Conservation (phyloP, 768 basidiomycete genomes). For the Grammothele lineata region DNA sequence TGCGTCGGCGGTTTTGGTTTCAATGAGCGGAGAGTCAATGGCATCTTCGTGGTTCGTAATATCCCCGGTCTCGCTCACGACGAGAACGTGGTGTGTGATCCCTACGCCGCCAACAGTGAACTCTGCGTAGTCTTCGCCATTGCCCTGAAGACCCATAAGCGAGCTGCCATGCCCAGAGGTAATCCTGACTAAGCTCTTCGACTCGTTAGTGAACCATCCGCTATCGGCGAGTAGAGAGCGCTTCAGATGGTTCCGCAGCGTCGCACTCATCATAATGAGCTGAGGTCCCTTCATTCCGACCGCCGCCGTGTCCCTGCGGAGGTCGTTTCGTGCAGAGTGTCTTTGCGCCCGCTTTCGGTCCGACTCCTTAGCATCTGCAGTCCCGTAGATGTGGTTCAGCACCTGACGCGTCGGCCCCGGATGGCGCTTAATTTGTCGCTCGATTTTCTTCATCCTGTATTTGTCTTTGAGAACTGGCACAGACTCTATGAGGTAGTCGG, state of each 20-base stretch:
- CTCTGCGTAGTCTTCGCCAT: constrained; percentile 5
- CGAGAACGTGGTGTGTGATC: constrained; percentile 52
- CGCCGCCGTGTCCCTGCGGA: too few species aligned
- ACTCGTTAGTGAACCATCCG: constrained; percentile 46
- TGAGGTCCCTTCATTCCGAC: constrained; percentile 46
- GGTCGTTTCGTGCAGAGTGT: too few species aligned
- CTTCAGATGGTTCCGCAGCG: constrained; percentile 52
- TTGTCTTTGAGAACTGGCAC: constrained; percentile 38
- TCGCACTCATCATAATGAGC: constrained; percentile 67
- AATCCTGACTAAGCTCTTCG: constrained; percentile 21
- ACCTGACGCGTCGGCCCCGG: constrained; percentile 55
- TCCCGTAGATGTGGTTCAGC: constrained; percentile 50
- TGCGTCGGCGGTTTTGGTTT: too few species aligned
- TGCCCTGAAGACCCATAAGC: neutral
- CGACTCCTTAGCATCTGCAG: neutral
- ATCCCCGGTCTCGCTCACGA: constrained; percentile 49
- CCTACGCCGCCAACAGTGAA: constrained; percentile 9
- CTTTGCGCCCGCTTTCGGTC: too few species aligned
- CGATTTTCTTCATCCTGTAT: constrained; percentile 34
- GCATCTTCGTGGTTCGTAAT: too few species aligned
- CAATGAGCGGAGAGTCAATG: too few species aligned
- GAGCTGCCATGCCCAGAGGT: too few species aligned
- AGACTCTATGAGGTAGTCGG: constrained; percentile 64
- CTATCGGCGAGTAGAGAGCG: constrained; percentile 51
- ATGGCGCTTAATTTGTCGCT: constrained; percentile 45